These are phyloP conservation scores for Tolypocladium sp. DNA, from an alignment of 2,329 filamentous ascomycete species.

Conservation along the genomic window DNA sequence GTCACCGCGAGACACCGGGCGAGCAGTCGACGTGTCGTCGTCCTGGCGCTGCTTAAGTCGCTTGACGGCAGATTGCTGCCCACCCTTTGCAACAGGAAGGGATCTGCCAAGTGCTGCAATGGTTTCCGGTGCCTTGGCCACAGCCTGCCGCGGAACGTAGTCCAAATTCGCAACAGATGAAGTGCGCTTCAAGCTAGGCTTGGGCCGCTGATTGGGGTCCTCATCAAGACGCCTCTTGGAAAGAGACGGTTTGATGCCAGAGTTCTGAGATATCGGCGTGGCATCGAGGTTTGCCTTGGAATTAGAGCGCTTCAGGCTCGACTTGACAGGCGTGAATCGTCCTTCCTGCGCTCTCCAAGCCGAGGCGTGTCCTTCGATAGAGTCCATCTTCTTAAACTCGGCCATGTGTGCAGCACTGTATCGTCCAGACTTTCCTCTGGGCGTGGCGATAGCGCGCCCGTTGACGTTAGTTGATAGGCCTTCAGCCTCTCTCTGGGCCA, in stretches of 20 bases:
- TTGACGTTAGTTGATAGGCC: constrained; percentile 30
- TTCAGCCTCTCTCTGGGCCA: constrained; percentile 50
- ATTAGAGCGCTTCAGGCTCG: constrained; percentile 28
- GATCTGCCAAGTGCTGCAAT: constrained; percentile 10
- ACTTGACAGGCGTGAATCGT: constrained; percentile 39
- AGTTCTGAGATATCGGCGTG: constrained; percentile 22
- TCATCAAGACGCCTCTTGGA: constrained; percentile 60
- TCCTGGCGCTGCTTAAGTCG: constrained; percentile 57
- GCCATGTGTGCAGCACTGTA: constrained; percentile 82
- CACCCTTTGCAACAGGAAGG: constrained; percentile 1
- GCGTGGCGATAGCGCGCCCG: constrained; percentile 65
- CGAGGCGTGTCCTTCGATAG: constrained; percentile 79
- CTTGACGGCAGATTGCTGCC: constrained; percentile 44
- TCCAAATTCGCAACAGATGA: constrained; percentile 22
- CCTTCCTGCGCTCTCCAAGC: constrained; percentile 55
- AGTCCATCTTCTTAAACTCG: constrained; percentile 96
- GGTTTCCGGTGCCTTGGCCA: constrained; percentile 16
- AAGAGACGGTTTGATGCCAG: constrained; percentile 40
- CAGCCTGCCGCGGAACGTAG: constrained; percentile 7
- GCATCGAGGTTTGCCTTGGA: constrained; percentile 35
- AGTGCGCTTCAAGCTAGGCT: constrained; percentile 24
- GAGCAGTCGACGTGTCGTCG: constrained; percentile 60
- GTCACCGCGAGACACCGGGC: constrained; percentile 45
- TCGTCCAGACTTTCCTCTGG: constrained; percentile 68
- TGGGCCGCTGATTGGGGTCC: constrained; percentile 29